phyloP scores from a whole-genome alignment of 2,329 filamentous ascomycete species.

The Botrytis aclada region DNA sequence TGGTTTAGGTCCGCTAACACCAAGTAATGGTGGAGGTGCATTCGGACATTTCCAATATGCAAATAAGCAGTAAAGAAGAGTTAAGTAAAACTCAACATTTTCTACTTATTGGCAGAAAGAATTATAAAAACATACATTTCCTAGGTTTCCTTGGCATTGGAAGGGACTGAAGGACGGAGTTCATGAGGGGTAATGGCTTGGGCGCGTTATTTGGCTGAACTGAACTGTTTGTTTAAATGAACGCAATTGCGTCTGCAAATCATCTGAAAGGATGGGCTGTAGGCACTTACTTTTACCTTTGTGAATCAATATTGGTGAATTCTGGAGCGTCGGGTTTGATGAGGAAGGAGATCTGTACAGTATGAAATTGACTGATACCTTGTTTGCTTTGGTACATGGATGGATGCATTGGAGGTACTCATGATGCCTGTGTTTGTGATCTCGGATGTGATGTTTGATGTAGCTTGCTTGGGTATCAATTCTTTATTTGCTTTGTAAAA shows the following conservation, averaged over 20 bases:
- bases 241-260: not conserved
- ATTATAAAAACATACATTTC: not conserved
- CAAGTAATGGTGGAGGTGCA: conserved; percentile 69
- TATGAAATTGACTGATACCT: not conserved
- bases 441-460: not conserved
- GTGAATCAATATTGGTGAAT: not conserved
- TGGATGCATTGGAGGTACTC: not conserved
- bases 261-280: not conserved
- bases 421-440: not conserved
- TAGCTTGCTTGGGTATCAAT: conserved; percentile 13
- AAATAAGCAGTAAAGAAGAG: conserved; percentile 27
- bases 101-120: not conserved
- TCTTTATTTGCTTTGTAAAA: not conserved
- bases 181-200: not conserved
- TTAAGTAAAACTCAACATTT: not conserved
- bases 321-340: not conserved
- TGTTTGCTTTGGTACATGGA: not conserved
- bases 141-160: conserved; percentile 2
- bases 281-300: not conserved
- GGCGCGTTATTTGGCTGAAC: conserved; percentile 3
- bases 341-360: not conserved
- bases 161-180: conserved; percentile 3
- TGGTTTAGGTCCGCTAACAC: conserved; percentile 71
- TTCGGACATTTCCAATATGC: conserved; percentile 64
- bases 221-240: not conserved